Evolutionary conservation across 805 yeast species (phyloP), one percentile per base, ranked within the genome.

Genomic region (Starmerella bombicola): DNA sequence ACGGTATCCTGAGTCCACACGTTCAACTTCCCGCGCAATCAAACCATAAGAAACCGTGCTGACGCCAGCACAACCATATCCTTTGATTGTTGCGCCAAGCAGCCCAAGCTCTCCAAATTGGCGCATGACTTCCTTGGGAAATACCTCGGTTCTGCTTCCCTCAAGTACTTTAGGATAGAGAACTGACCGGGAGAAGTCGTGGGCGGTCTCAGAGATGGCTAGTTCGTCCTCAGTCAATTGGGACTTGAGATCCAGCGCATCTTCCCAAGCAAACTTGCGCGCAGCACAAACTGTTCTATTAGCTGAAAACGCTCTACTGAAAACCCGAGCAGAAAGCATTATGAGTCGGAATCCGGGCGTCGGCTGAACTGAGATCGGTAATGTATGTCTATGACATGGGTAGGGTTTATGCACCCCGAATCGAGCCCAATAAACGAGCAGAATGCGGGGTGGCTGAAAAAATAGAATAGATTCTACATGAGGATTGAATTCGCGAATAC

Each of bases 1-100:
- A 23, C 69, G 55, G 49, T 55, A 65, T 9, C 69, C 69, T 5
- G 69, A 65, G 41, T 65, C 69, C 7, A 65, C 65, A 18, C 65
- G 57, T 49, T 65, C 69, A 6, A 65, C 68, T 44, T 65, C 69
- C 31, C 69, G 59, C 20, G 69, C 67, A 38, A 63, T 56, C 15
- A 64, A 52, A 2, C 69, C 69, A 45, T 65, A 65, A 3, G 65
- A 65, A n/a, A 62, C 66, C 16, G 62, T 55, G 33, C 61, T 56
- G n/a, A 60, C 61, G 16, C 69, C 69, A 2, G 65, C 61, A 38
- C 69, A 63, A 3, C 69, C 69, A 47, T 64, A 65, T 8, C 68
- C 68, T n/a, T 57, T 52, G 31, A 65, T 57, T 13, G 63, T 61
- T 20, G 67, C 45, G 3, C 69, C 69, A 23, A 65, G 54, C 17